A percentile compares a stretch with the other conserved stretches of the same genome.
Conservation (phyloP, 805 yeast species). For the Suhomyces prunicola region DNA sequence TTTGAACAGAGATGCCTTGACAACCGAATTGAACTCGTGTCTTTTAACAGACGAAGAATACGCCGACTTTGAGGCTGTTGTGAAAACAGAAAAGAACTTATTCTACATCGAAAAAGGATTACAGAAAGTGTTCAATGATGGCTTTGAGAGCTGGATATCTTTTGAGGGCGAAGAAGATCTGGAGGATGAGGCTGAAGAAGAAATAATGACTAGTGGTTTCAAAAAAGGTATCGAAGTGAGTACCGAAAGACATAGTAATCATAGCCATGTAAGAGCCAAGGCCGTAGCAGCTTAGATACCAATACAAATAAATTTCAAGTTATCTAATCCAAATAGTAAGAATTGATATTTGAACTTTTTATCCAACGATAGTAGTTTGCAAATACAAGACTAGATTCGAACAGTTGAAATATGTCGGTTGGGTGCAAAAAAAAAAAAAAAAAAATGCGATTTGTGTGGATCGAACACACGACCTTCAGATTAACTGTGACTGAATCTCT, state of each 20-base stretch:
- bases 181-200: not conserved
- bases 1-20: constrained; percentile 25
- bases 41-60: constrained; percentile 39
- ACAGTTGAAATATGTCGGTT: not conserved
- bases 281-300: constrained; percentile 1
- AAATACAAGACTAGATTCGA: no score
- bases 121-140: constrained; percentile 33
- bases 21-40: constrained; percentile 34
- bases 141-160: constrained; percentile 43
- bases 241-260: constrained; percentile 6
- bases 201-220: not conserved
- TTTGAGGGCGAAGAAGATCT: constrained; percentile 11
- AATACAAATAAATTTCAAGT: no score
- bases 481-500: constrained; percentile 35
- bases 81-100: constrained; percentile 24
- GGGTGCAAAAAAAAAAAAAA: constrained; percentile 10
- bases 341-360: no score
- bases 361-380: no score
- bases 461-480: constrained; percentile 90
- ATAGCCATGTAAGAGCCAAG: constrained; percentile 5
- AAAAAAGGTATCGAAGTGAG: not conserved
- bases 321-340: no score
- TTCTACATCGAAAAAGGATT: constrained; percentile 27
- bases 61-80: constrained; percentile 22
- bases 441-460: constrained; percentile 66